phyloP scores from a whole-genome alignment of 164 flowering plant genomes.

The Piper longum region DNA sequence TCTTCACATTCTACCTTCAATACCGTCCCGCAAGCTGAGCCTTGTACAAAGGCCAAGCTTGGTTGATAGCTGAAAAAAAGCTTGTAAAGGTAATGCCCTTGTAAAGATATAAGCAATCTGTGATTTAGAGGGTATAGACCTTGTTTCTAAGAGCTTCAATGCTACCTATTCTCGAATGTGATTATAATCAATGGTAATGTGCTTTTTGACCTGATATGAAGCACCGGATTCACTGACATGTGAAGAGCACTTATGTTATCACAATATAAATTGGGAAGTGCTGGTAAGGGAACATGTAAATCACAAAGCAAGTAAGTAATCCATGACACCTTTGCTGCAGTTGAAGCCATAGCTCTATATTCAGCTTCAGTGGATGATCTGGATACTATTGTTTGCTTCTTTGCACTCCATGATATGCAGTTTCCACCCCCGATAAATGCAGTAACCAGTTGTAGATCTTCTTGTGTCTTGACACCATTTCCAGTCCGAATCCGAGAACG shows the following conservation, averaged over 20 bases:
- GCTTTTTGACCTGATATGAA: background rate
- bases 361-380: slow-evolving; percentile 1
- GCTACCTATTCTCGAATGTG: background rate
- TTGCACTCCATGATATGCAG: background rate
- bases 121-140: background rate
- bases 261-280: background rate
- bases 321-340: background rate
- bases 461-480: background rate
- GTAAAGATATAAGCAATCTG: background rate
- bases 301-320: background rate
- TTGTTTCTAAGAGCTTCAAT: no score
- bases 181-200: background rate
- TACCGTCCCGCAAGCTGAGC: no score
- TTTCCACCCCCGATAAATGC: background rate
- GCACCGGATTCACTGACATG: background rate
- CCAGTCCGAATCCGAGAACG: background rate
- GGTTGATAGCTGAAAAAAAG: no score
- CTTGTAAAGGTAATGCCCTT: background rate
- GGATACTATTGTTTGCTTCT: background rate
- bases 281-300: background rate
- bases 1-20: no score
- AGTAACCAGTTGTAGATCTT: background rate
- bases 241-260: background rate
- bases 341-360: background rate
- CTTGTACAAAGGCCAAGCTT: no score